Conservation (phyloP, 2,329 filamentous ascomycete genomes). For the Botryotinia convoluta region DNA sequence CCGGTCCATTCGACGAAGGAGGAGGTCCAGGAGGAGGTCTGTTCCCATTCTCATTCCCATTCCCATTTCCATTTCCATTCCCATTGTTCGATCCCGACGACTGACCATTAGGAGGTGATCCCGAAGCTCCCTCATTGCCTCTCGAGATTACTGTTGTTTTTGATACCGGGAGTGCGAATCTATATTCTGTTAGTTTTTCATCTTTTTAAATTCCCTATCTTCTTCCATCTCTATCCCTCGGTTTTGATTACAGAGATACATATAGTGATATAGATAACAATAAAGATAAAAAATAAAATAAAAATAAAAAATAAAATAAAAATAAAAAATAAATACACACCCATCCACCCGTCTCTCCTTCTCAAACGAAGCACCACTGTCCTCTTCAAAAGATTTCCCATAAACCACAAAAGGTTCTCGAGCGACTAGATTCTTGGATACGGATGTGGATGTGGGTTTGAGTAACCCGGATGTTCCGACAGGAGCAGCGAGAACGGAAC, state of each 20-base stretch:
- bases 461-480: background rate
- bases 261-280: too few relatives aligned
- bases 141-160: background rate
- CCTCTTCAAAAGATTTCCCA: background rate
- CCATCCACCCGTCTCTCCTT: background rate
- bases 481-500: background rate
- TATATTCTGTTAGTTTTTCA: background rate
- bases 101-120: background rate
- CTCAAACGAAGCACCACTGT: background rate
- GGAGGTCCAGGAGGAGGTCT: too few relatives aligned
- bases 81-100: background rate
- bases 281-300: too few relatives aligned
- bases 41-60: background rate
- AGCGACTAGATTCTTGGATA: background rate
- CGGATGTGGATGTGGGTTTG: accelerated
- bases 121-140: background rate
- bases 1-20: too few relatives aligned
- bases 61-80: background rate
- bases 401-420: background rate
- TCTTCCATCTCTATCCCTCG: too few relatives aligned
- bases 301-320: too few relatives aligned
- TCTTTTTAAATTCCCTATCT: too few relatives aligned
- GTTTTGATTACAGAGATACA: too few relatives aligned
- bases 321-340: background rate
- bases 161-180: background rate